Evolutionary conservation across 2,329 filamentous ascomycete genomes (phyloP).

Genomic region (Fusarium sp.): DNA sequence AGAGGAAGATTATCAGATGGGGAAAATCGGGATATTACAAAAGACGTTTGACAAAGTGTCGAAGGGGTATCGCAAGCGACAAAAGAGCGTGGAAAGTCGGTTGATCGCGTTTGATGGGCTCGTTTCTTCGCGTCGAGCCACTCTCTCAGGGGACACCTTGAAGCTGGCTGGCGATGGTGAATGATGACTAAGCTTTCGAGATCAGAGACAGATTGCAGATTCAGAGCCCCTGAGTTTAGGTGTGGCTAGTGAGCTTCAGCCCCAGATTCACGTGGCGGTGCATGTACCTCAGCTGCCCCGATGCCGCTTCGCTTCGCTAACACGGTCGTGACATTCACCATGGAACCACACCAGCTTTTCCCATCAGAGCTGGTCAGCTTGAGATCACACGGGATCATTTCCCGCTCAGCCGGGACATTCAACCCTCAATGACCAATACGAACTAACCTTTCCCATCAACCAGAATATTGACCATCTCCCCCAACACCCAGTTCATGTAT

Average conservation of each 20-base stretch:
- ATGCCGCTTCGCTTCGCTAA: conserved; percentile 32
- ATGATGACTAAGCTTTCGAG: conserved; percentile 35
- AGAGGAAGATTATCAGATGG: conserved; percentile 12
- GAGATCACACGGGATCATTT: background rate
- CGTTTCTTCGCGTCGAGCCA: conserved; percentile 41
- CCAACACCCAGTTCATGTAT: background rate
- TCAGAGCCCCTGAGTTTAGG: conserved; percentile 33
- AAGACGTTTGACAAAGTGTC: background rate
- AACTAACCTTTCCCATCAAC: background rate
- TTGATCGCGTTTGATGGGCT: conserved; percentile 37
- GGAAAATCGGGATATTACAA: background rate
- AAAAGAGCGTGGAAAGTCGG: conserved; percentile 45
- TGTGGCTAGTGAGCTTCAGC: conserved; percentile 32
- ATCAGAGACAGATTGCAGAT: conserved; percentile 43
- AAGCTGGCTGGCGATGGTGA: conserved; percentile 30
- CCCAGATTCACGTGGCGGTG: background rate
- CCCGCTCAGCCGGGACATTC: background rate
- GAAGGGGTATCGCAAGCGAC: conserved; percentile 24
- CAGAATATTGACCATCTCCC: background rate
- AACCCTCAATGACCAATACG: background rate
- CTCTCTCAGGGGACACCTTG: conserved; percentile 44
- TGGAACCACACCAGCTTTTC: conserved; percentile 26
- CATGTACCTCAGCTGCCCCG: conserved; percentile 9
- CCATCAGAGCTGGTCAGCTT: conserved; percentile 21
- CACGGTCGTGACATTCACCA: conserved; percentile 17